Percentiles rank a stretch among this genome's conserved stretches.
Conservation (phyloP, 208 protist species). For the Leishmania arabica region DNA sequence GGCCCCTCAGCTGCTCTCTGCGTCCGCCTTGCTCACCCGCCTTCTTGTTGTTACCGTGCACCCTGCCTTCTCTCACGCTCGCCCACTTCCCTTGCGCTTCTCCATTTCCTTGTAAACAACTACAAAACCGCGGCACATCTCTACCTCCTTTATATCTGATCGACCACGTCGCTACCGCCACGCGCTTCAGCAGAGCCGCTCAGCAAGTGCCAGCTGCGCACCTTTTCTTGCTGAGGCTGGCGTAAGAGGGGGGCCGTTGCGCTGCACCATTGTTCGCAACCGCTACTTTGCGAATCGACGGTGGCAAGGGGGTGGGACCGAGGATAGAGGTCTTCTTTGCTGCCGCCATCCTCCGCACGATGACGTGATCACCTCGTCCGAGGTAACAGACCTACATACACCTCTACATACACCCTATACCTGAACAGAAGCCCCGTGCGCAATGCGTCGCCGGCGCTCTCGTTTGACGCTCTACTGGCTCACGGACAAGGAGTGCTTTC, state of each 20-base stretch:
- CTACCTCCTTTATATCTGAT: no score
- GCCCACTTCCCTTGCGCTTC: neutral
- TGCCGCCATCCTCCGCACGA: neutral
- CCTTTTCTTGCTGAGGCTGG: neutral
- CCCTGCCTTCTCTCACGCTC: neutral
- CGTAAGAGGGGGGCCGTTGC: neutral
- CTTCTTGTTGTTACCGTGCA: neutral
- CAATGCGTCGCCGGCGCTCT: neutral
- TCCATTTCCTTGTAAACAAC: neutral
- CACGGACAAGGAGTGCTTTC: conserved; percentile 31
- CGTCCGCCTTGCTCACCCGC: neutral
- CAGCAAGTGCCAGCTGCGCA: neutral
- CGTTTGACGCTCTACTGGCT: conserved; percentile 45
- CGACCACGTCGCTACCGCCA: neutral
- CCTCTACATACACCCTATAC: neutral
- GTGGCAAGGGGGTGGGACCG: neutral
- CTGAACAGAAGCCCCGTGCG: neutral
- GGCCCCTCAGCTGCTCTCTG: neutral
- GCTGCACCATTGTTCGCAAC: neutral
- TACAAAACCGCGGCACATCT: neutral
- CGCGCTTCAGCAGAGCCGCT: neutral
- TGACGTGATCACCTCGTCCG: neutral
- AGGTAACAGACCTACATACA: neutral
- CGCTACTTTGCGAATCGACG: neutral
- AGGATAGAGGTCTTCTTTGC: neutral